Evolutionary conservation across 345 rosid species (phyloP).

Genomic region (Melastoma malabathricum): DNA sequence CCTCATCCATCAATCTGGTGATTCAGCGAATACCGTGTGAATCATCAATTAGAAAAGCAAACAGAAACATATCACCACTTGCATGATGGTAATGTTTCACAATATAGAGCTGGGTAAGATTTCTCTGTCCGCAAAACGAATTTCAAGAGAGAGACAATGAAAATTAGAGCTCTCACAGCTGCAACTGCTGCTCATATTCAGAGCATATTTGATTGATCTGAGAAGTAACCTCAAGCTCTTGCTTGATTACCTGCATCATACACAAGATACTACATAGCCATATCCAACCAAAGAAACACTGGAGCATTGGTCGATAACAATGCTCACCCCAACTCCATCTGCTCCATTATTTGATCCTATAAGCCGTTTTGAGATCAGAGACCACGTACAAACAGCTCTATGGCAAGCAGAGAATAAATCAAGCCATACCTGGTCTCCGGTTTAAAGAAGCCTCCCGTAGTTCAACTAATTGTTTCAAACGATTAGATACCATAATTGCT

Average conservation of each 20-base stretch:
- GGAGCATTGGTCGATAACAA: no score
- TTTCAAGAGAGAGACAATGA: background rate
- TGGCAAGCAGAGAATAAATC: constrained; percentile 2
- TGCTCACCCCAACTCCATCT: constrained; percentile 36
- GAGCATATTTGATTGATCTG: constrained; percentile 43
- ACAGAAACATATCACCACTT: background rate
- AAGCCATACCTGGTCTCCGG: constrained; percentile 22
- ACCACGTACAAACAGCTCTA: constrained; percentile 2
- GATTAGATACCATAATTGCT: constrained; percentile 41
- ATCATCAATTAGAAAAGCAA: background rate
- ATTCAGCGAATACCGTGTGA: background rate
- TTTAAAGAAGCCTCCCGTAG: constrained; percentile 29
- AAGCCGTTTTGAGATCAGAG: constrained; percentile 11
- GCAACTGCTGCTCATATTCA: constrained; percentile 63
- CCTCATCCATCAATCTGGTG: constrained; percentile 57
- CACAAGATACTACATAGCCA: constrained; percentile 7
- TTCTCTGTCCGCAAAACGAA: background rate
- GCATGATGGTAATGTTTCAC: no score
- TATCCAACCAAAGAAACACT: no score
- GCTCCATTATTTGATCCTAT: constrained; percentile 19
- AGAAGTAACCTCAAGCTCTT: constrained; percentile 37
- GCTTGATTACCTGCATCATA: constrained; percentile 33
- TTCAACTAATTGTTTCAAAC: constrained; percentile 36
- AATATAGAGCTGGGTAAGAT: no score
- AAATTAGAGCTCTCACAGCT: constrained; percentile 43